Base-by-base conservation (phyloP, 441 rosid species). In the Populus hybrid region DNA sequence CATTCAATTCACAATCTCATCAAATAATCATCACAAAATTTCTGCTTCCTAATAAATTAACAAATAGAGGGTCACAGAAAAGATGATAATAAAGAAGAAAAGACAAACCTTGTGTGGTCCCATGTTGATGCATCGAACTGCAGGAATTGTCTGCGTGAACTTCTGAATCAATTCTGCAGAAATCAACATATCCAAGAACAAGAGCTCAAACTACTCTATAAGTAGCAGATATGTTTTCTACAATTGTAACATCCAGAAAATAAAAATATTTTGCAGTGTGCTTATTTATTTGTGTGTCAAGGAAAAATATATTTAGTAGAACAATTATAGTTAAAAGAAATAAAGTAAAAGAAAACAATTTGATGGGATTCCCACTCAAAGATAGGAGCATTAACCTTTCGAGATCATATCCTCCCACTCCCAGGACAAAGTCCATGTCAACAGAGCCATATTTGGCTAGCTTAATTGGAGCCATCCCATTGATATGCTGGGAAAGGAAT, bases 341-440 rank as follows among this genome's bases (percentile, higher is more conserved):
- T 63, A 5, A n/a, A 38, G 28, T 23, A 70, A 36, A 34, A 40
- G 59, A 69, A 26, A 8, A 57, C 63, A 8, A 57, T 11, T 30
- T 35, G 26, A 77, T 53, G 34, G 28, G 35, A 61, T 38, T n/a
- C 11, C 70, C 26, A 75, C 28, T 71, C 75, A 79, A 77, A 71
- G 20, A 70, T 10, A 59, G 59, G 12, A 79, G 42, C 6, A 72
- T 34, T 40, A 63, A 90, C 97, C 94, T 90, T 76, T 90, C 90
- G 8, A 90, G 88, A 86, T 92, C 94, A 78, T 90, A 90, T 77
- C 93, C 97, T 73, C 97, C 91, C 24, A 92, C 79, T 28, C 94
- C 97, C 79, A 92, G 75, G 57, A 92, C 94, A 85, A 89, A 92
- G 81, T 90, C 94, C 89, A 90, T 85, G 85, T 88, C 92, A 32